Conservation (phyloP, 208 protist species). For the Trypanosoma mega region DNA sequence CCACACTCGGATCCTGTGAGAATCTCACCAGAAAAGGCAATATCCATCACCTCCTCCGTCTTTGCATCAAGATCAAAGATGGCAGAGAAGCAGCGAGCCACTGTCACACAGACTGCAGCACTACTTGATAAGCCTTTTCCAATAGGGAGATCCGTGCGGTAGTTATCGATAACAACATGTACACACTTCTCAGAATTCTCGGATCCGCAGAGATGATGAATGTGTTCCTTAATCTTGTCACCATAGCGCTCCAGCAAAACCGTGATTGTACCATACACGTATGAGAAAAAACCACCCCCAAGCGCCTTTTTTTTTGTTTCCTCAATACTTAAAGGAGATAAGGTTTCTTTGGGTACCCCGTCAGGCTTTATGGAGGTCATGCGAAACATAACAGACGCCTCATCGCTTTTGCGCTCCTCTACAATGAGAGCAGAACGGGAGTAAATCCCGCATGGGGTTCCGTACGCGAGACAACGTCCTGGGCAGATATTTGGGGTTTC, state of each 20-base stretch:
- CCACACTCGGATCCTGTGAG: conserved; percentile 38
- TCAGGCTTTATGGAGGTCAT: not conserved
- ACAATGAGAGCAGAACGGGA: conserved; percentile 11
- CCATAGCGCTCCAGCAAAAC: conserved; percentile 5
- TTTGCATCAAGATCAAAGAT: conserved; percentile 3
- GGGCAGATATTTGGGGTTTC: conserved; percentile 23
- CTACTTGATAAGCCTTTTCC: conserved; percentile 37
- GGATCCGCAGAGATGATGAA: not conserved
- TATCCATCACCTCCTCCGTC: conserved; percentile 37
- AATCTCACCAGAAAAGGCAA: conserved; percentile 42
- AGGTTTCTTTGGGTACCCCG: not conserved
- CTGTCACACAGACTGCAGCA: conserved; percentile 39
- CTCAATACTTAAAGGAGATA: conserved; percentile 9
- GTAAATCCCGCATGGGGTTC: conserved; percentile 7
- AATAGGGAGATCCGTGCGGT: conserved; percentile 24
- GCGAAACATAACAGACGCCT: not conserved
- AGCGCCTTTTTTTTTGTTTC: conserved; percentile 6
- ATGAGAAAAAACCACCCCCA: conserved; percentile 26
- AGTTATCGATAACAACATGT: not conserved
- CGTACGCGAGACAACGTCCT: conserved; percentile 19
- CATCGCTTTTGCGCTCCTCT: not conserved
- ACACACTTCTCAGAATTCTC: not conserved
- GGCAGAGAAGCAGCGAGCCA: conserved; percentile 31
- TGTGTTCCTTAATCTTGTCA: conserved; percentile 1
- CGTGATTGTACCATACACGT: conserved; percentile 30